Percentiles rank a stretch among this genome's conserved stretches.
Conservation (phyloP, 2,329 filamentous ascomycete species). For the Trichoderma harzianum region DNA sequence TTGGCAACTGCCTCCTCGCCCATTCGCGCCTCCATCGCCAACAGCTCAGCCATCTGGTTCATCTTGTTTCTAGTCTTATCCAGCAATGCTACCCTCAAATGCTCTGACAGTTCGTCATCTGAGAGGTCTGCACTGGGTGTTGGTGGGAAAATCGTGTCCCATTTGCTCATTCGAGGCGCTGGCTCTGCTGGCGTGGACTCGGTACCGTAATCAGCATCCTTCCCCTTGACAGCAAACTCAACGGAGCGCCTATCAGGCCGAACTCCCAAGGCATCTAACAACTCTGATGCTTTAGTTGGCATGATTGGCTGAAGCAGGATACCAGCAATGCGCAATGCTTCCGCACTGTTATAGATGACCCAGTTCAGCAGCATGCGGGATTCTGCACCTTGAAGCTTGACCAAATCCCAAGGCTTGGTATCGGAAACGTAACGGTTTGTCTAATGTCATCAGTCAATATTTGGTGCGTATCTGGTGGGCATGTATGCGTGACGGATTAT, state of each 20-base stretch:
- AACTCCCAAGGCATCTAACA: constrained; percentile 80
- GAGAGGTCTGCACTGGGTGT: constrained; percentile 27
- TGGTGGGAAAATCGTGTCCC: constrained; percentile 52
- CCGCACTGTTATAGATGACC: constrained; percentile 67
- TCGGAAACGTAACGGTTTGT: constrained; percentile 52
- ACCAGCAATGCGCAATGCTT: constrained; percentile 73
- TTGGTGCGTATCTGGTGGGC: neutral
- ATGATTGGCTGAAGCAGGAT: constrained; percentile 92
- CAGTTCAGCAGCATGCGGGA: constrained; percentile 47
- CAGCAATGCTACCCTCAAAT: constrained; percentile 19
- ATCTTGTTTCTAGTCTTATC: constrained; percentile 28
- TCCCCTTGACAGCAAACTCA: constrained; percentile 57
- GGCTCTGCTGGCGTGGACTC: constrained; percentile 25
- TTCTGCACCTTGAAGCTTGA: constrained; percentile 35
- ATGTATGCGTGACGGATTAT: neutral
- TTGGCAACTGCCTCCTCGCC: constrained; percentile 25
- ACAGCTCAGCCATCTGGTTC: constrained; percentile 27
- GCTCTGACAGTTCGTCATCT: constrained; percentile 24
- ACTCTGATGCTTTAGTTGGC: constrained; percentile 67
- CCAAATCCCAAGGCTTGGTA: constrained; percentile 65
- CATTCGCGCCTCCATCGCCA: constrained; percentile 31
- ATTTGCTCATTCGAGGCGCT: constrained; percentile 34
- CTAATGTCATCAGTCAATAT: constrained; percentile 24
- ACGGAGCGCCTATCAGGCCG: constrained; percentile 58
- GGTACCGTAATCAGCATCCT: constrained; percentile 67